These are phyloP conservation scores for Acrocalymma vagum DNA, from an alignment of 2,329 filamentous ascomycete genomes.

Conservation along the genomic window DNA sequence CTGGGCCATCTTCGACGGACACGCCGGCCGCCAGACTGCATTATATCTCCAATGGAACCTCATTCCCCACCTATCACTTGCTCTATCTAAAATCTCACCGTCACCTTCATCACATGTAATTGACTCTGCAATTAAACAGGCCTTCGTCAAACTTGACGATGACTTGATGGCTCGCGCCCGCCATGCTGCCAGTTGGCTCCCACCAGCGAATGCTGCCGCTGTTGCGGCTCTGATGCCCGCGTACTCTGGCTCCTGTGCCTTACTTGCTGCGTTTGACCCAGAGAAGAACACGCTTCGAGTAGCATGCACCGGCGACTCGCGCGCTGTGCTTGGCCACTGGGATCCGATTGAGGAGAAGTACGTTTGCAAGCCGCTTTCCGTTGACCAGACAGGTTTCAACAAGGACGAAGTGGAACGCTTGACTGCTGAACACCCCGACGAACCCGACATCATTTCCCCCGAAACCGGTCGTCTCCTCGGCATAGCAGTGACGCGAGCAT, in stretches of 20 bases:
- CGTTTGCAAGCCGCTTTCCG: conserved; percentile 63
- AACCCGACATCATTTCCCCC: conserved; percentile 63
- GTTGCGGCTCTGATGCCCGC: conserved; percentile 45
- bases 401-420: conserved; percentile 65
- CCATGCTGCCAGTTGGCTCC: conserved; percentile 49
- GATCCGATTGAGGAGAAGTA: conserved; percentile 56
- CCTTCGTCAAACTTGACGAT: conserved; percentile 66
- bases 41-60: conserved; percentile 52
- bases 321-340: conserved; percentile 68
- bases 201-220: conserved; percentile 39
- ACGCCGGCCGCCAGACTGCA: conserved; percentile 56
- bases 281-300: conserved; percentile 63
- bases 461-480: conserved; percentile 69
- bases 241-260: conserved; percentile 68
- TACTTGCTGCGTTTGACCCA: conserved; percentile 70
- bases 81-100: conserved; percentile 41
- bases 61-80: conserved; percentile 53
- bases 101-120: conserved; percentile 56
- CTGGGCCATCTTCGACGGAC: conserved; percentile 60
- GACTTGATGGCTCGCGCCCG: conserved; percentile 58
- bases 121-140: conserved; percentile 64
- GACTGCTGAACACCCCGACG: conserved; percentile 67
- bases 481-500: conserved; percentile 69
- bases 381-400: conserved; percentile 74
- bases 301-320: conserved; percentile 73